phyloP scores from a whole-genome alignment of 2,329 filamentous ascomycete species.

The Fusarium sororula region DNA sequence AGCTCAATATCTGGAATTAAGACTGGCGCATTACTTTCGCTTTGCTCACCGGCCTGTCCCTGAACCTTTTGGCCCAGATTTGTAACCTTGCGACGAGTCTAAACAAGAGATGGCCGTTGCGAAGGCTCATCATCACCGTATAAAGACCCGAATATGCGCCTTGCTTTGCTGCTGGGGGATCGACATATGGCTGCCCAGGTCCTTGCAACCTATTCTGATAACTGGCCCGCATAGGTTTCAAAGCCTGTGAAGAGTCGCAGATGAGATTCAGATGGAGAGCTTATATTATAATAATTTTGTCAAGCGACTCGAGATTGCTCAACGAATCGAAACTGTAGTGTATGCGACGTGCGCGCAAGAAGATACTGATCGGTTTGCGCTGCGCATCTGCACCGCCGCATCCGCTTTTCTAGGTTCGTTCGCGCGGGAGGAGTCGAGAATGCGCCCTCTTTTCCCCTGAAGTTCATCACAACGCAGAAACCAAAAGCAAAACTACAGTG shows the following conservation, averaged over 20 bases:
- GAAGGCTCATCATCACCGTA: conserved; percentile 34
- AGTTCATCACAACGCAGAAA: conserved; percentile 3
- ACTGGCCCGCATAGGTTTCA: conserved; percentile 28
- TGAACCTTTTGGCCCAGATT: conserved; percentile 12
- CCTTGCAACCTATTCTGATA: conserved; percentile 33
- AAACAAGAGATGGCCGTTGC: conserved; percentile 15
- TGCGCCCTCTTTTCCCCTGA: conserved; percentile 30
- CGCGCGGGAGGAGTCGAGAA: conserved; percentile 25
- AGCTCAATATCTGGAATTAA: neutral
- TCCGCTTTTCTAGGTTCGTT: conserved; percentile 37
- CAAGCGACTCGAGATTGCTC: neutral
- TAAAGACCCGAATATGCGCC: conserved; percentile 30
- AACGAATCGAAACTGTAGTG: neutral
- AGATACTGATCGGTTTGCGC: conserved; percentile 17
- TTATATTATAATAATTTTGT: neutral
- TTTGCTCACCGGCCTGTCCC: conserved; percentile 9
- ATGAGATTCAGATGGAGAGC: neutral
- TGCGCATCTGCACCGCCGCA: conserved; percentile 29
- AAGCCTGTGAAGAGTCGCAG: conserved; percentile 6
- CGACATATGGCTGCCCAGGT: conserved; percentile 31
- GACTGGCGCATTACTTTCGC: conserved; percentile 22
- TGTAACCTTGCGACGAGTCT: conserved; percentile 29
- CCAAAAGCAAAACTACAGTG: neutral
- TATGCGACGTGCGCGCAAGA: conserved; percentile 24
- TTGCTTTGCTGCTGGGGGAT: conserved; percentile 31